Base-by-base conservation (phyloP, 192 early-diverging fungal genomes). In the Obelidium mucronatum region DNA sequence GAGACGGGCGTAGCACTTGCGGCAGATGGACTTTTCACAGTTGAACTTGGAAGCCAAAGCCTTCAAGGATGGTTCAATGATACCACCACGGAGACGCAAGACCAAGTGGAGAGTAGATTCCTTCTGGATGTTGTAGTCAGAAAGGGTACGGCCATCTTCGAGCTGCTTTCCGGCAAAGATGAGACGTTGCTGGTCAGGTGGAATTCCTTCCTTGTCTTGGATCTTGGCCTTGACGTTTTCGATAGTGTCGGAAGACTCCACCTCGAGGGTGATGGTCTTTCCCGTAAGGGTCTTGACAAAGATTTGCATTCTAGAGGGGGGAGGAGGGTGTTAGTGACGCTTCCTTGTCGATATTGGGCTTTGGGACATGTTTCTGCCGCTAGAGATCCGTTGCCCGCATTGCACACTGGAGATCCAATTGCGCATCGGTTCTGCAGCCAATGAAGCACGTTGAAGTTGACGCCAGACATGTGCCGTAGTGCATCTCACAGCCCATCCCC, bases 41-140 rank as follows among this genome's bases (percentile, higher is more conserved):
- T 97, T 97, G 93, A 94, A 99, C 90, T 97, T 98, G 86, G 94
- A 95, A 79, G 97, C 97, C 75, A 99, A 90, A 67, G 93, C 95
- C 91, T 95, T 97, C 77, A 99, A 90, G 62, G 97, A 98, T 55
- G 97, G 97, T 90, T 99, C 96, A 84, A 98, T 99, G 83, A 74
- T 74, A 40, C 72, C 72, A 44, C 81, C 88, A 71, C 91, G 86
- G 53, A 92, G 86, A 79, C 90, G 89, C 19, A 93, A 83, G 24
- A 92, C 90, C 31, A 92, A 74, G 81, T 91, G 89, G 35, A 92
- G 84, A 34, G 90, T 98, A 51, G 96, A 98, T 86, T 97, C 88
- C 94, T 99, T 99, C 91, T 98, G 96, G 88, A 99, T 99, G 94
- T 98, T 99, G 92, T 99, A 98, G 92, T 98, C 98, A 72, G 95